Evolutionary conservation across 805 yeast species (phyloP).

Genomic region (Yarrowia sp.): DNA sequence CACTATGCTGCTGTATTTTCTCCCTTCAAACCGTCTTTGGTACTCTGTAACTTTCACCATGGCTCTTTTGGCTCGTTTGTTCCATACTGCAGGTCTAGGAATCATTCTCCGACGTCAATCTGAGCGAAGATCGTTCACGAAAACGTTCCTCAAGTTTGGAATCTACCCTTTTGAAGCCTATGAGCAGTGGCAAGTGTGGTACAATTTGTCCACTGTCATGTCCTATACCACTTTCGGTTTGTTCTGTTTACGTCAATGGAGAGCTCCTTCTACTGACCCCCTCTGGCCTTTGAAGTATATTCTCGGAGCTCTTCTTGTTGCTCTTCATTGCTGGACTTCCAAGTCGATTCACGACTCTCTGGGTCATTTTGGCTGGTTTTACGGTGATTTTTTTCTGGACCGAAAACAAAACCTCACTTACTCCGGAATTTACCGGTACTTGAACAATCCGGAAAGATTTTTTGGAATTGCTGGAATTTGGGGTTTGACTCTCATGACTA

Average conservation of each 20-base stretch:
- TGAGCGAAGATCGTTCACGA: conserved; percentile 59
- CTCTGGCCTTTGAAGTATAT: conserved; percentile 52
- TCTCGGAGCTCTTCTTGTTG: conserved; percentile 54
- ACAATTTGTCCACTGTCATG: conserved; percentile 51
- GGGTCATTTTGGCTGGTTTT: conserved; percentile 87
- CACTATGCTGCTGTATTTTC: conserved; percentile 43
- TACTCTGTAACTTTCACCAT: conserved; percentile 41
- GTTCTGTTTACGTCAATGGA: conserved; percentile 36
- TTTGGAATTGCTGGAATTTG: conserved; percentile 77
- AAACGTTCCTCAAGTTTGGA: conserved; percentile 61
- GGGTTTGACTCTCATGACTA: conserved; percentile 63
- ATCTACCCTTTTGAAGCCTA: conserved; percentile 62
- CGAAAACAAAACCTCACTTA: conserved; percentile 52
- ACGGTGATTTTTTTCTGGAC: conserved; percentile 72
- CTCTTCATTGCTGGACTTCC: conserved; percentile 68
- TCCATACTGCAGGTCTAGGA: conserved; percentile 53
- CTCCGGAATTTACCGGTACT: conserved; percentile 77
- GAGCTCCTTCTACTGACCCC: conserved; percentile 34
- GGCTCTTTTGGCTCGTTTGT: conserved; percentile 47
- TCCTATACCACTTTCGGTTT: conserved; percentile 53
- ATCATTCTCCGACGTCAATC: conserved; percentile 58
- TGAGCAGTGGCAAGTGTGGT: conserved; percentile 69
- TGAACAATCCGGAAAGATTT: conserved; percentile 79
- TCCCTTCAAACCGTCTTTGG: conserved; percentile 37
- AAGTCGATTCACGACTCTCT: conserved; percentile 64